Percentiles rank a stretch among this genome's conserved stretches.
Conservation (phyloP, 2,329 filamentous ascomycete genomes). For the Fusarium sp. region DNA sequence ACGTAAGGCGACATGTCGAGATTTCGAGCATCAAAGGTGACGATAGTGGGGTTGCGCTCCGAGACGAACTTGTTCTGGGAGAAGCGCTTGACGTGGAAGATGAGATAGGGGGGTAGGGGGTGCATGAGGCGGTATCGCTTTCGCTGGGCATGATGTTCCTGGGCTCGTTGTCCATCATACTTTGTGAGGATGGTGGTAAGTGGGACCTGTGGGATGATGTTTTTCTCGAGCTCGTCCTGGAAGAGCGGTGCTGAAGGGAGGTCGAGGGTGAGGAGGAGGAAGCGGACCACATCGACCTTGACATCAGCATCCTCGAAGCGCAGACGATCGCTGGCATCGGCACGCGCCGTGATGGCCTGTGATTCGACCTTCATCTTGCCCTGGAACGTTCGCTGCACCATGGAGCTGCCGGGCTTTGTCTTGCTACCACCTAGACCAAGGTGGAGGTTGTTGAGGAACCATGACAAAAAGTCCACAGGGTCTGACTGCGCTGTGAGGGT, state of each 20-base stretch:
- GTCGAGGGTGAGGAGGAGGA: conserved; percentile 91
- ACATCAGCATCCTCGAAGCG: conserved; percentile 91
- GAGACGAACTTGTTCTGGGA: conserved; percentile 95
- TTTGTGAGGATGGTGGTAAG: conserved; percentile 85
- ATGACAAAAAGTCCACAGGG: conserved; percentile 93
- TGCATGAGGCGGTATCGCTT: conserved; percentile 89
- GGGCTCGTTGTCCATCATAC: conserved; percentile 86
- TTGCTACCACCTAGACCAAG: conserved; percentile 89
- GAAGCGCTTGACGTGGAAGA: conserved; percentile 98
- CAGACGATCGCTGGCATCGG: conserved; percentile 83
- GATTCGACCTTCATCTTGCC: conserved; percentile 91
- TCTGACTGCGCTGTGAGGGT: conserved; percentile 90
- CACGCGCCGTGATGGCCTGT: conserved; percentile 89
- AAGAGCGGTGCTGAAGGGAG: conserved; percentile 91
- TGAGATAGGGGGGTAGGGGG: conserved; percentile 86
- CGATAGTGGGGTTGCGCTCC: conserved; percentile 96
- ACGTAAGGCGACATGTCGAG: conserved; percentile 92
- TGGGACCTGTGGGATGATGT: conserved; percentile 94
- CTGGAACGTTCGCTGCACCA: conserved; percentile 93
- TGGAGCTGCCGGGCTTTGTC: conserved; percentile 81
- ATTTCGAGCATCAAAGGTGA: conserved; percentile 85
- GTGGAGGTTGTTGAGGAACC: conserved; percentile 97
- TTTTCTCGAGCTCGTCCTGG: conserved; percentile 91
- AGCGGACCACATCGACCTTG: conserved; percentile 77
- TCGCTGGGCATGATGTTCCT: conserved; percentile 87